Conservation (phyloP, 805 yeast genomes). For the Cyberlindnera samutprakarnensis region DNA sequence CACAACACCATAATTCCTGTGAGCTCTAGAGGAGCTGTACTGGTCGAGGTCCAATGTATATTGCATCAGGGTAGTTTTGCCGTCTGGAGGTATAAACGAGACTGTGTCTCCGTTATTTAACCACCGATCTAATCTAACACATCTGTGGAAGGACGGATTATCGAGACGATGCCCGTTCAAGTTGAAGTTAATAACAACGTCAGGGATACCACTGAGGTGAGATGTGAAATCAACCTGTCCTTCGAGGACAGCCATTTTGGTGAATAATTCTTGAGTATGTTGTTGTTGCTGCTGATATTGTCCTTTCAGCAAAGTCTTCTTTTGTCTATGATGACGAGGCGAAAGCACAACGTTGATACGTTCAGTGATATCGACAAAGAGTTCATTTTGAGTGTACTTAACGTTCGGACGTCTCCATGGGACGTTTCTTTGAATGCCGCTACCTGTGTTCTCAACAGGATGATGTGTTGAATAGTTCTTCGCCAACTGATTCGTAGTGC, state of each 20-base stretch:
- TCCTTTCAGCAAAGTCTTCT: constrained; percentile 10
- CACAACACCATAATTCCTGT: constrained; percentile 22
- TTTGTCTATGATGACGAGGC: constrained; percentile 19
- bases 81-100: constrained; percentile 86
- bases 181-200: constrained; percentile 49
- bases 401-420: constrained; percentile 81
- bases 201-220: constrained; percentile 73
- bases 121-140: constrained; percentile 56
- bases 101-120: constrained; percentile 35
- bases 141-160: constrained; percentile 61
- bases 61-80: constrained; percentile 51
- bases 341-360: constrained; percentile 45
- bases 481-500: constrained; percentile 28
- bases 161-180: constrained; percentile 40
- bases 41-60: constrained; percentile 51
- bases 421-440: constrained; percentile 21
- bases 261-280: constrained; percentile 21
- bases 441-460: constrained; percentile 4
- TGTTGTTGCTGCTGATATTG: constrained; percentile 5
- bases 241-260: constrained; percentile 44
- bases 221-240: constrained; percentile 63
- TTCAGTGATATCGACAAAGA: constrained; percentile 79
- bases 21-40: constrained; percentile 10
- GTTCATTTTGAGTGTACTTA: constrained; percentile 72
- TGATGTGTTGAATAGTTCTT: constrained; percentile 14